Evolutionary conservation across 1,139 yeast species (phyloP).

Genomic region (Hemisphaericaspora lyxosophila): DNA sequence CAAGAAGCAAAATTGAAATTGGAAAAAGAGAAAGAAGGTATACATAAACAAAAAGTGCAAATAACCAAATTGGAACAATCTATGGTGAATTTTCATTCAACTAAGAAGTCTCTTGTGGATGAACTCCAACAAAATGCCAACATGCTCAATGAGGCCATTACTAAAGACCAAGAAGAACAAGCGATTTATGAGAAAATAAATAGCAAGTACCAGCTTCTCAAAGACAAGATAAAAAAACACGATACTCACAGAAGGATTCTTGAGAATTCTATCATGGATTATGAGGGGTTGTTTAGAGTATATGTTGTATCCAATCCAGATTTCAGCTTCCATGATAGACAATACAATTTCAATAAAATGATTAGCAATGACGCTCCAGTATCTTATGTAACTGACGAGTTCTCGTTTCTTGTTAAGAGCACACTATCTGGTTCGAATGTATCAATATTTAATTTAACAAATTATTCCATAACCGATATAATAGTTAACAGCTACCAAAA

Average conservation of each 20-base stretch:
- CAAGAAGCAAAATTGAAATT: neutral
- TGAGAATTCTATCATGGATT: conserved; percentile 54
- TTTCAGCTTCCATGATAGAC: neutral
- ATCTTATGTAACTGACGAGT: conserved; percentile 21
- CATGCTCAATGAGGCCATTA: neutral
- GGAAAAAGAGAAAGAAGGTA: conserved; percentile 3
- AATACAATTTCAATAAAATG: conserved; percentile 22
- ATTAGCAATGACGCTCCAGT: conserved; percentile 13
- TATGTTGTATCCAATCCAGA: conserved; percentile 20
- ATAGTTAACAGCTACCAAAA: conserved; percentile 1
- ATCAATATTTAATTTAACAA: conserved; percentile 15
- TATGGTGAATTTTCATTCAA: conserved; percentile 8
- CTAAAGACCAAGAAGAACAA: conserved; percentile 7
- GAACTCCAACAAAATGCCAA: conserved; percentile 3
- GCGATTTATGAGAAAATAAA: conserved; percentile 11
- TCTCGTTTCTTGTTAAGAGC: conserved; percentile 19
- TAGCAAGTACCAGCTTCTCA: conserved; percentile 1
- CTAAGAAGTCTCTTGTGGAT: conserved; percentile 5
- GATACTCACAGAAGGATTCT: conserved; percentile 37
- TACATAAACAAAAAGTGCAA: conserved; percentile 2
- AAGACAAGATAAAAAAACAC: conserved; percentile 21
- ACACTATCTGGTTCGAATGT: conserved; percentile 20
- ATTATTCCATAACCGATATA: conserved; percentile 7
- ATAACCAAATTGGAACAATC: conserved; percentile 9
- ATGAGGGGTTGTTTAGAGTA: conserved; percentile 37